Base-by-base conservation (phyloP, 371 early-diverging fungal genomes). In the Lichtheimia hyalospora region DNA sequence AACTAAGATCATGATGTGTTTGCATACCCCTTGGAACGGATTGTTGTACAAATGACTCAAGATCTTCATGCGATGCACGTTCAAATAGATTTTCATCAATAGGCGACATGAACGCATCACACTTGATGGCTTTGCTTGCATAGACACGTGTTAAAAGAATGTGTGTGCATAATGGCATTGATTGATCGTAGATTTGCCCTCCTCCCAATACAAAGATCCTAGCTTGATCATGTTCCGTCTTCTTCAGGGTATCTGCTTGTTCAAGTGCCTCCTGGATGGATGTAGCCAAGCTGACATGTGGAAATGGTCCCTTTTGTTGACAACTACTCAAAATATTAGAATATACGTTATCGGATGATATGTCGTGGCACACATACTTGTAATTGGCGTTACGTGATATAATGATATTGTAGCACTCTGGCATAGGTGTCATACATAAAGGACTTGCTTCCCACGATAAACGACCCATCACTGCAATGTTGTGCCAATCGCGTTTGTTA, bases 401-500 rank as follows among this genome's bases (percentile, higher is more conserved):
- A 3, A 98, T 87, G 54, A 97, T 81, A 68, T 96, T 96, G 60
- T 89, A 71, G 41, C 98, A 81, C 48, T 75, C 65, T 5, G 68
- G 62, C 23, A 98, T 74, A 5, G 97, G 97, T 51, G 90, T 77
- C 57, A 81, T 89, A 58, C 84, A 84, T 15, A 60, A 58, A 4
- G 96, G 97, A 49, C 94, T 89, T 5, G 92, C 90, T 58, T 92
- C 92, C 95, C 95, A 96, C 6, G 94, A 94, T 24, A 77, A 72
- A 49, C 95, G 80, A 18, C 97, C 97, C 92, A 95, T 92, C 62
- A 96, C 88, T 40, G 90, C 89, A 0, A 88, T 90, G 66, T 96
- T 96, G 60, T 73, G 67, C 54, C 61, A 66, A 14, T 59, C 46
- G 27, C 25, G 15, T 5, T 54, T 49, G 6, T 34, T 14, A 12